These are phyloP conservation scores for Coemansia sp. DNA, from an alignment of 192 early-diverging fungal species.

Conservation along the genomic window DNA sequence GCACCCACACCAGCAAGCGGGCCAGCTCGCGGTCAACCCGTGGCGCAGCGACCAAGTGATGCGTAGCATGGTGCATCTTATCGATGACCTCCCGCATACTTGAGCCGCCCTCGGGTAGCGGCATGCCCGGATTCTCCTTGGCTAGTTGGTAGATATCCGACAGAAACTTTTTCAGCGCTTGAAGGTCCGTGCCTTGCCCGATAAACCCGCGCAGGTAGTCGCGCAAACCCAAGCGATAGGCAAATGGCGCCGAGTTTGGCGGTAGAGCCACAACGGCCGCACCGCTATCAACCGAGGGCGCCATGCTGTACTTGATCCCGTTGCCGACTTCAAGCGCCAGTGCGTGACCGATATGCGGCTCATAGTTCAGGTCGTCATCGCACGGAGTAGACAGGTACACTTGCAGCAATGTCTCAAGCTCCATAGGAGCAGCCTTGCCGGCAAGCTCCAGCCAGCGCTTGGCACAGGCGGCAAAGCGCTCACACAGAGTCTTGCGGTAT, in stretches of 20 bases:
- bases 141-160: constrained; percentile 26
- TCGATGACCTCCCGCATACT: constrained; percentile 13
- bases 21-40: constrained; percentile 59
- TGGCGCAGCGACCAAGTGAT: constrained; percentile 18
- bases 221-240: constrained; percentile 35
- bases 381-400: constrained; percentile 66
- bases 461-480: constrained; percentile 59
- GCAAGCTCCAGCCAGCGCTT: constrained; percentile 66
- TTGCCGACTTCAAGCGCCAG: constrained; percentile 65
- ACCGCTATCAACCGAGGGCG: constrained; percentile 7
- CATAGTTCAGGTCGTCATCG: constrained; percentile 56
- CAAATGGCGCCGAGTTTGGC: constrained; percentile 43
- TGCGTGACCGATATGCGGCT: constrained; percentile 68
- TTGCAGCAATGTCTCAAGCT: constrained; percentile 67
- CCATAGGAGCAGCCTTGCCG: constrained; percentile 64
- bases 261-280: constrained; percentile 8
- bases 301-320: constrained; percentile 20
- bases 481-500: constrained; percentile 68
- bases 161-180: constrained; percentile 32
- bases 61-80: constrained; percentile 33
- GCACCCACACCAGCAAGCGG: constrained; percentile 82
- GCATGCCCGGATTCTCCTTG: constrained; percentile 22
- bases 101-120: constrained; percentile 14
- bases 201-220: constrained; percentile 39
- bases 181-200: constrained; percentile 21